Evolutionary conservation across 2,329 filamentous ascomycete species (phyloP), one percentile per base, ranked within the genome.

Genomic region (Diaporthe sp.): DNA sequence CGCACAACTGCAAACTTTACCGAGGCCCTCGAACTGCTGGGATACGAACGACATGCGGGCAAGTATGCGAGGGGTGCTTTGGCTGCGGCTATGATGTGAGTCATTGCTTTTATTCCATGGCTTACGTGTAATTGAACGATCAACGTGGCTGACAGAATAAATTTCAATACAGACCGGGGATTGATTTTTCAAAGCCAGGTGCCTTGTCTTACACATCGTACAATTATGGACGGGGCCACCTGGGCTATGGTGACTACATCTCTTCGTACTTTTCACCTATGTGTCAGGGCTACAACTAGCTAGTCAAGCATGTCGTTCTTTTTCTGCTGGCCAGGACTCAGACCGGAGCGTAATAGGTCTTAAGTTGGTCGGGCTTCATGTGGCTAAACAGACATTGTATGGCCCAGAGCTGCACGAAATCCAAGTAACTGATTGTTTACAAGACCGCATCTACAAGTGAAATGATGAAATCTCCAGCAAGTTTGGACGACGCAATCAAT

Each of bases 251-350:
- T 15, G 74, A 68, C 64, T 75, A 75, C 35, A 75, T 73, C 13
- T 75, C 74, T 28, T 73, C 71, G 7, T 75, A 75, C 45, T 75
- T 75, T 30, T 75, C 74, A 17, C 74, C 74, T 1, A 67, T 67
- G 64, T 67, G 64, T 10, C 64, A 67, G 4, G 64, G 64, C 9
- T 67, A 67, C 22, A 17, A 12, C 1, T 38, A 67, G 30, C 7
- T 12, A 67, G 8, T 38, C 19, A 17, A 10, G 15, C 0, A 35
- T 13, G 7, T 19, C 30, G 15, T 28, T 4, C 1, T 40, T 40
- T 28, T 1, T 28, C n/a, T 12, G 15, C 13, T 38, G 33, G 2
- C 33, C 0, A 4, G 9, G 60, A 15, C 40, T 47, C 9, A 12
- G 40, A 9, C 22, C n/a, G 7, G 15, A 33, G 35, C 35, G 35